phyloP scores from a whole-genome alignment of 371 early-diverging fungal genomes.

The Capillidium rhysosporum region DNA sequence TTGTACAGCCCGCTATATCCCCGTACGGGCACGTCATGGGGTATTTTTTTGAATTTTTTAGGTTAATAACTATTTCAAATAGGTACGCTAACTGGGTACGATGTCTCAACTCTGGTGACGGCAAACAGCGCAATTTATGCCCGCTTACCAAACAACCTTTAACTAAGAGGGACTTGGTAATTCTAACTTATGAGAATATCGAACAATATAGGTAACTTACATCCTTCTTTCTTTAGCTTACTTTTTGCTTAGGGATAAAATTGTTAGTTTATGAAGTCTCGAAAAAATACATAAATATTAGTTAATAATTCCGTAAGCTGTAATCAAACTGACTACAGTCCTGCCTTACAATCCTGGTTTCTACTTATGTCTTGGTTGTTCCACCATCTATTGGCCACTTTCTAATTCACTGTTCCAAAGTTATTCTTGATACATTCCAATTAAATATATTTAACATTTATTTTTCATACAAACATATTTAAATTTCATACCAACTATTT shows the following conservation, averaged over 20 bases:
- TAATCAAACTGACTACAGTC: too few relatives aligned
- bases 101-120: conserved; percentile 60
- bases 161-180: conserved; percentile 70
- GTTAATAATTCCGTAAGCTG: too few relatives aligned
- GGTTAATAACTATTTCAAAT: neutral
- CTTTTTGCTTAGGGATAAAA: neutral
- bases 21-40: conserved; percentile 93
- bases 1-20: conserved; percentile 82
- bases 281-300: too few relatives aligned
- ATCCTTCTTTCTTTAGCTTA: neutral
- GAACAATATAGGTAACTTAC: conserved; percentile 30
- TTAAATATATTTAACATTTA: too few relatives aligned
- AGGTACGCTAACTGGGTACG: conserved; percentile 74
- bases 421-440: too few relatives aligned
- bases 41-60: conserved; percentile 3
- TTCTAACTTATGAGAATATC: conserved; percentile 67
- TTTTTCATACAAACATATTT: too few relatives aligned
- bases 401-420: too few relatives aligned
- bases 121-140: conserved; percentile 51
- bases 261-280: neutral
- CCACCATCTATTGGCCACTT: too few relatives aligned
- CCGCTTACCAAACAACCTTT: conserved; percentile 84
- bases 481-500: too few relatives aligned
- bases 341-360: too few relatives aligned
- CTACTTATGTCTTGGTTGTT: too few relatives aligned